phyloP scores from a whole-genome alignment of 2,329 filamentous ascomycete species.

The Ascochyta pisi region DNA sequence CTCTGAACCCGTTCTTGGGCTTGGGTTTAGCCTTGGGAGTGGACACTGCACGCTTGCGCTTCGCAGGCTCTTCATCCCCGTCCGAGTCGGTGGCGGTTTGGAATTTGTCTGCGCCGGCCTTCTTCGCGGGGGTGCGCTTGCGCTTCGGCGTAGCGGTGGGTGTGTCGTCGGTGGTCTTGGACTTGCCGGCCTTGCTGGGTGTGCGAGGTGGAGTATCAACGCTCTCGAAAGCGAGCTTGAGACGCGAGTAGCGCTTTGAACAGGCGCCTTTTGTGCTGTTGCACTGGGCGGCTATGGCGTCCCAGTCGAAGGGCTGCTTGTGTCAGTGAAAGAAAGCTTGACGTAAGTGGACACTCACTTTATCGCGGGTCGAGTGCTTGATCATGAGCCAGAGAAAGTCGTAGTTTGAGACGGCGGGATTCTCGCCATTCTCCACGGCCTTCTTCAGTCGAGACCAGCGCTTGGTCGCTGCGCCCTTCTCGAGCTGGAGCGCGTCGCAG shows the following conservation, averaged over 20 bases:
- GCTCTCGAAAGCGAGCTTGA: constrained; percentile 40
- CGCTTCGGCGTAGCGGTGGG: constrained; percentile 24
- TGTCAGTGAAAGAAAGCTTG: neutral
- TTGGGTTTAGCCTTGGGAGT: constrained; percentile 1
- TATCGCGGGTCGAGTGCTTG: constrained; percentile 34
- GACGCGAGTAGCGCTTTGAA: constrained; percentile 42
- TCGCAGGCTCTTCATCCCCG: neutral
- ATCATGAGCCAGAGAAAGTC: constrained; percentile 41
- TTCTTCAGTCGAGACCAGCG: constrained; percentile 46
- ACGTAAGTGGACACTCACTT: constrained; percentile 22
- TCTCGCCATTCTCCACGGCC: constrained; percentile 31
- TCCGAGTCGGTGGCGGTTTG: neutral
- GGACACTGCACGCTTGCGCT: neutral
- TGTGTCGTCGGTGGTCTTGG: neutral
- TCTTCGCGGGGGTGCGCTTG: constrained; percentile 25
- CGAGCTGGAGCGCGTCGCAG: constrained; percentile 31
- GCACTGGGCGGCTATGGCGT: constrained; percentile 34
- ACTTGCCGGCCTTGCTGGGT: constrained; percentile 8
- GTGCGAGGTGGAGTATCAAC: constrained; percentile 18
- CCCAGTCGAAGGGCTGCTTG: constrained; percentile 34
- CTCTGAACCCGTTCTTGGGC: constrained; percentile 3
- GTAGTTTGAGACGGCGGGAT: constrained; percentile 20
- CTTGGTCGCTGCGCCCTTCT: constrained; percentile 35
- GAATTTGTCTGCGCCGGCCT: constrained; percentile 7
- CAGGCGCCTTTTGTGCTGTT: constrained; percentile 41